A percentile compares a stretch with the other conserved stretches of the same genome.
These are phyloP conservation scores for Aspergillus bertholletiae DNA, from an alignment of 495 filamentous ascomycete genomes.

Conservation along the genomic window DNA sequence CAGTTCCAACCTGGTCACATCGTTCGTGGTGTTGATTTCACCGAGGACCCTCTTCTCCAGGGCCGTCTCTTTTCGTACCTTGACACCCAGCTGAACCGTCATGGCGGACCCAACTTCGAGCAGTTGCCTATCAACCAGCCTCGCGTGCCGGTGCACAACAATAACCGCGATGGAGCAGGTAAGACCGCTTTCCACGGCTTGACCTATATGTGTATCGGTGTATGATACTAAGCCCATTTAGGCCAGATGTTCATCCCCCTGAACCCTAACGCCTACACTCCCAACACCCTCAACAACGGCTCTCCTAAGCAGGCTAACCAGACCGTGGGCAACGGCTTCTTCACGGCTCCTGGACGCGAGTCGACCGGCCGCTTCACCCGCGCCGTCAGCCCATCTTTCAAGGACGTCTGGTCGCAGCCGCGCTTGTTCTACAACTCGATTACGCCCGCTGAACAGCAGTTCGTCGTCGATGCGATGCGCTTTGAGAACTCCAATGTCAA, in stretches of 20 bases:
- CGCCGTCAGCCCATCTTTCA: slow-evolving; percentile 59
- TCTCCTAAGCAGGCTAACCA: slow-evolving; percentile 68
- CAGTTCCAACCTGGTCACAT: slow-evolving; percentile 66
- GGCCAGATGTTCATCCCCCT: slow-evolving; percentile 46
- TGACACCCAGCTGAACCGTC: slow-evolving; percentile 70
- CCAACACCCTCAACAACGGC: slow-evolving; percentile 64
- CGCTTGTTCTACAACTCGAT: slow-evolving; percentile 78
- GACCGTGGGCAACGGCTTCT: slow-evolving; percentile 68
- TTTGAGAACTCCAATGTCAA: slow-evolving; percentile 65
- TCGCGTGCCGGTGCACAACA: slow-evolving; percentile 61
- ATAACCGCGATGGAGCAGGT: slow-evolving; percentile 55
- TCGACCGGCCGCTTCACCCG: slow-evolving; percentile 55
- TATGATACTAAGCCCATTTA: slow-evolving; percentile 9
- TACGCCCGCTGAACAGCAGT: slow-evolving; percentile 65
- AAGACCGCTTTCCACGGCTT: slow-evolving; percentile 8
- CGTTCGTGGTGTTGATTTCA: slow-evolving; percentile 69
- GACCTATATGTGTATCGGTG: slow-evolving; percentile 5
- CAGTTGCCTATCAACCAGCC: slow-evolving; percentile 74
- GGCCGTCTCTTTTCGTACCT: slow-evolving; percentile 74
- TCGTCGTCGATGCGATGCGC: slow-evolving; percentile 73
- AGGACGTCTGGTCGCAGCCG: slow-evolving; percentile 73
- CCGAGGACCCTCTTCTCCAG: slow-evolving; percentile 70
- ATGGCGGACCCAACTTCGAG: slow-evolving; percentile 72
- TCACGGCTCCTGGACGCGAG: slow-evolving; percentile 60
- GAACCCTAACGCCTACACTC: slow-evolving; percentile 54